These are phyloP conservation scores for Canavalia gladiata DNA, from an alignment of 306 rosid species.

Conservation along the genomic window DNA sequence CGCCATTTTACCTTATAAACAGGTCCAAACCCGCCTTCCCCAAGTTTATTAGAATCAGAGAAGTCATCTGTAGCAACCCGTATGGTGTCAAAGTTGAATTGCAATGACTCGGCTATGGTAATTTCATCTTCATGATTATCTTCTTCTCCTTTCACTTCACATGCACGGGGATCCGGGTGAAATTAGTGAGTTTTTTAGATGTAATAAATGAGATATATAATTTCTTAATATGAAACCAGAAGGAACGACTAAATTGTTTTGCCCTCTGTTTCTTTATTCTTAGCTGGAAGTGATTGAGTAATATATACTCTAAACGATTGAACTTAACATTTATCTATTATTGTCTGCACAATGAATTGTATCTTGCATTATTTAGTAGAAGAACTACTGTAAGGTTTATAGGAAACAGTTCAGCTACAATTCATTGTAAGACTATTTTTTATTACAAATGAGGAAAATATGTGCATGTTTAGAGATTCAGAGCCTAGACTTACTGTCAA, in stretches of 20 bases:
- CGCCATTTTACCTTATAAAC: constrained; percentile 45
- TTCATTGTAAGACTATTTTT: neutral
- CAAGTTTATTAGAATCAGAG: constrained; percentile 50
- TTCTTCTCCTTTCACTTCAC: neutral
- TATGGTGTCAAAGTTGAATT: constrained; percentile 42
- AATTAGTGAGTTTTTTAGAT: constrained; percentile 7
- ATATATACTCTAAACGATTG: neutral
- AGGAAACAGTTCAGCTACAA: neutral
- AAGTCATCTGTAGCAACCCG: constrained; percentile 48
- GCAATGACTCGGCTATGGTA: constrained; percentile 3
- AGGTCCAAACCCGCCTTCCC: constrained; percentile 56
- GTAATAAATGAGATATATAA: neutral
- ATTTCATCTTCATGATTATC: constrained; percentile 42
- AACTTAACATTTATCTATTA: neutral
- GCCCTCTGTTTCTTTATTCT: neutral
- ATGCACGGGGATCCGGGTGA: neutral
- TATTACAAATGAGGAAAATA: too few relatives aligned
- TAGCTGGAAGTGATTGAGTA: neutral
- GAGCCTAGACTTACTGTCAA: constrained; percentile 22
- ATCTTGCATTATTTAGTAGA: neutral
- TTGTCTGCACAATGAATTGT: neutral
- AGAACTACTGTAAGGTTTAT: neutral
- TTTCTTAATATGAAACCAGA: neutral
- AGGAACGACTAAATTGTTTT: neutral
- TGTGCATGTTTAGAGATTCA: too few relatives aligned